These are phyloP conservation scores for Colletotrichum zoysiae DNA, from an alignment of 2,329 filamentous ascomycete genomes.

Conservation along the genomic window DNA sequence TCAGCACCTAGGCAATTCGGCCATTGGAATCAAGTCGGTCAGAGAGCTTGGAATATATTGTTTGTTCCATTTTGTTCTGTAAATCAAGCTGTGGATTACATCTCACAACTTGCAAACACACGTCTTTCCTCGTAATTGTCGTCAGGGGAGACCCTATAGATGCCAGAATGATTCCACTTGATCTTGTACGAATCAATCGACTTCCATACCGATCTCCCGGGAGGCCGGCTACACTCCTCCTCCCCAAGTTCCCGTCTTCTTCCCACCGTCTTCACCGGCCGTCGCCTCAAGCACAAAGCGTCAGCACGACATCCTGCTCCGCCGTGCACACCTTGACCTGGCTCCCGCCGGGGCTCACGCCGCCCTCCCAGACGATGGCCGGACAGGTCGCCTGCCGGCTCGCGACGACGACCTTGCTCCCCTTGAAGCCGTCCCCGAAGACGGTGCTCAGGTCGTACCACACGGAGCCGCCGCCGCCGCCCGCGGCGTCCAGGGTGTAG, in stretches of 20 bases:
- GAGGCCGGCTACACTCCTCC: neutral
- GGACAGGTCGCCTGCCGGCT: conserved; percentile 50
- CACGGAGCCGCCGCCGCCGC: conserved; percentile 45
- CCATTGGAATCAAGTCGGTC: neutral
- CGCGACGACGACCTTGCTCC: conserved; percentile 49
- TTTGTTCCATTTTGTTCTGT: neutral
- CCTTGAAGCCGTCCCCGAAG: conserved; percentile 55
- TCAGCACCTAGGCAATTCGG: no score
- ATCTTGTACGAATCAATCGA: neutral
- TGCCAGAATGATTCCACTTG: neutral
- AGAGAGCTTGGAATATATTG: neutral
- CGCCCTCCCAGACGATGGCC: conserved; percentile 52
- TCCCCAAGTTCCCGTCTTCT: no score
- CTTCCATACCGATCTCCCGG: neutral
- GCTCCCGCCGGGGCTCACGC: conserved; percentile 52
- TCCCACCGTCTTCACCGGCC: neutral
- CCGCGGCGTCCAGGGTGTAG: conserved; percentile 52
- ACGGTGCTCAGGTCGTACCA: conserved; percentile 57
- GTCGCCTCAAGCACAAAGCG: conserved; percentile 49
- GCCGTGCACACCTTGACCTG: conserved; percentile 54
- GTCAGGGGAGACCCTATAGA: neutral
- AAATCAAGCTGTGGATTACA: neutral
- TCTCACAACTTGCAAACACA: neutral
- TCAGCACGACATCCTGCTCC: conserved; percentile 51
- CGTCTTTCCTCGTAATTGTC: neutral